Evolutionary conservation across 371 early-diverging fungal genomes (phyloP).

Genomic region (Mortierella sp.): DNA sequence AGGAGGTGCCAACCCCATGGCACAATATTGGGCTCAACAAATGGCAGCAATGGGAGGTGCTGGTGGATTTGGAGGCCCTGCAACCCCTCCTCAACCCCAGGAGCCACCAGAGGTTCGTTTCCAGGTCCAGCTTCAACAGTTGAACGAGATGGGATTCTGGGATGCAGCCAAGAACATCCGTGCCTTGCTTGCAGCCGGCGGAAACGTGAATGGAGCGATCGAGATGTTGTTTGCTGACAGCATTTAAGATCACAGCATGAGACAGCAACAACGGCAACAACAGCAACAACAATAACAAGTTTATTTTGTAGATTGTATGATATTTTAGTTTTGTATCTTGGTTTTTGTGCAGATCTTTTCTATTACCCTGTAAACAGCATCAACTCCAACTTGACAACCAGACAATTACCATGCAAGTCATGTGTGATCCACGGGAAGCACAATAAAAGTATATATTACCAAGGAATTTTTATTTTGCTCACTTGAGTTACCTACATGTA

Average conservation of each 20-base stretch:
- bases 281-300: neutral
- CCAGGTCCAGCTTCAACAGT: slow-evolving; percentile 89
- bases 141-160: slow-evolving; percentile 98
- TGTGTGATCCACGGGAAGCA: too few relatives aligned
- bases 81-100: slow-evolving; percentile 60
- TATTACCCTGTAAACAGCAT: too few relatives aligned
- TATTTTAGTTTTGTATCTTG: too few relatives aligned
- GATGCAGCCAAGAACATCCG: slow-evolving; percentile 91
- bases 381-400: too few relatives aligned
- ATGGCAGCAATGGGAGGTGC: slow-evolving; percentile 55
- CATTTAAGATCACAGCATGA: neutral
- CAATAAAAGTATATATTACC: too few relatives aligned
- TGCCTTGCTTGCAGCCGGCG: slow-evolving; percentile 86
- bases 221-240: slow-evolving; percentile 75
- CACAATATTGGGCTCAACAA: slow-evolving; percentile 58
- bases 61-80: slow-evolving; percentile 53
- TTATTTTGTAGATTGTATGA: too few relatives aligned
- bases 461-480: too few relatives aligned
- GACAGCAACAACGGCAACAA: neutral
- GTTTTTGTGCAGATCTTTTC: too few relatives aligned
- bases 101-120: slow-evolving; percentile 93
- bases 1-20: slow-evolving; percentile 56
- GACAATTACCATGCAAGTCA: too few relatives aligned
- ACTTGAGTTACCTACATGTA: too few relatives aligned
- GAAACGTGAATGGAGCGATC: slow-evolving; percentile 94